A percentile compares a stretch with the other conserved stretches of the same genome.
Conservation (phyloP, 1,139 yeast genomes). For the Meyerozyma guilliermondii region DNA sequence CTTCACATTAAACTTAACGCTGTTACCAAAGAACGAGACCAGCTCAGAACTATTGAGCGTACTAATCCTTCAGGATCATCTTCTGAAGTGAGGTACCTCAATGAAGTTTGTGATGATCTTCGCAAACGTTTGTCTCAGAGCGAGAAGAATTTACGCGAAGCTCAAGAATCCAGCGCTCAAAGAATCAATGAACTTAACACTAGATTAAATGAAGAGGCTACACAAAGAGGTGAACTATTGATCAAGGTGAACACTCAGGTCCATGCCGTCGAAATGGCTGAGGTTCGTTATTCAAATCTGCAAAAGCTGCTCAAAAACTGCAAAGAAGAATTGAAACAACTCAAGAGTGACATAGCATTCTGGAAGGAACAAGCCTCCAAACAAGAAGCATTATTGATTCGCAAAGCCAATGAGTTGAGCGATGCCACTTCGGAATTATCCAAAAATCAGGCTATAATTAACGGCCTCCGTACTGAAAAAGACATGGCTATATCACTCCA, state of each 20-base stretch:
- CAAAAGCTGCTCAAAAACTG: conserved; percentile 17
- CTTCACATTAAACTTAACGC: conserved; percentile 48
- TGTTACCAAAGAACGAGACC: conserved; percentile 60
- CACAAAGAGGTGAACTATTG: conserved; percentile 27
- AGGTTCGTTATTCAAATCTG: conserved; percentile 26
- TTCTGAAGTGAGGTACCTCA: conserved; percentile 20
- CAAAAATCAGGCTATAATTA: conserved; percentile 40
- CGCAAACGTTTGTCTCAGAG: conserved; percentile 23
- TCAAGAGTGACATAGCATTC: conserved; percentile 36
- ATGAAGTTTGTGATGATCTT: conserved; percentile 26
- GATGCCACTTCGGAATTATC: conserved; percentile 51
- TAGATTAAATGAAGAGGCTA: conserved; percentile 22
- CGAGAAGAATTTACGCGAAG: conserved; percentile 25
- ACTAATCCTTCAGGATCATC: conserved; percentile 4
- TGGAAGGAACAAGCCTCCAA: conserved; percentile 52
- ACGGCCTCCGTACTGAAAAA: conserved; percentile 53
- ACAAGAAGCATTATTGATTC: conserved; percentile 50
- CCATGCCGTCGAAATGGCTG: conserved; percentile 31
- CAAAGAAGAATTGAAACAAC: conserved; percentile 25
- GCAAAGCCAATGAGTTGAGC: conserved; percentile 53
- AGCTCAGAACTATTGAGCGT: conserved; percentile 34
- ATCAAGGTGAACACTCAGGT: conserved; percentile 25
- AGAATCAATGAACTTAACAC: conserved; percentile 22
- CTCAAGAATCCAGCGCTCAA: conserved; percentile 23
- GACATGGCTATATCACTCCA: conserved; percentile 47